Evolutionary conservation across 2,329 filamentous ascomycete genomes (phyloP).

Genomic region (Emmonsiellopsis sp.): DNA sequence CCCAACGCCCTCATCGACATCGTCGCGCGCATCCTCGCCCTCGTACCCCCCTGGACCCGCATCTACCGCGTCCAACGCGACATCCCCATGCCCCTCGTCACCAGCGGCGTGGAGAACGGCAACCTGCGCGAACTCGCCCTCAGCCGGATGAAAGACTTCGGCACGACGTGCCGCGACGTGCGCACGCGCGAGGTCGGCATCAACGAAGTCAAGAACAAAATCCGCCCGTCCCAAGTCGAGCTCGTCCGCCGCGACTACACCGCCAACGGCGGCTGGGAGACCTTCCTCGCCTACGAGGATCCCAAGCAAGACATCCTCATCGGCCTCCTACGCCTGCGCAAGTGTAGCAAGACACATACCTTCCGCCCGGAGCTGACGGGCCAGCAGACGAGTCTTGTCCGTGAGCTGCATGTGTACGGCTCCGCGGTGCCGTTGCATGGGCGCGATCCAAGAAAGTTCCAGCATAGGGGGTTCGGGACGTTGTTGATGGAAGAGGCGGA

Average conservation of each 20-base stretch:
- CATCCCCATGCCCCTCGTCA: constrained; percentile 99
- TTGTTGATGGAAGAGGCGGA: constrained; percentile 97
- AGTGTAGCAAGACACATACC: constrained; percentile 85
- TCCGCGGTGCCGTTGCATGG: constrained; percentile 96
- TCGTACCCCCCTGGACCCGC: constrained; percentile 93
- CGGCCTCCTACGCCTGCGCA: constrained; percentile 75
- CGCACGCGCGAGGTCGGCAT: constrained; percentile 94
- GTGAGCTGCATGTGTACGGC: constrained; percentile 94
- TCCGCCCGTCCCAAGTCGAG: constrained; percentile 90
- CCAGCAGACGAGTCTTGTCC: constrained; percentile 83
- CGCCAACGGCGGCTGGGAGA: constrained; percentile 97
- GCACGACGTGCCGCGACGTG: constrained; percentile 91
- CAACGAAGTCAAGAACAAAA: constrained; percentile 99
- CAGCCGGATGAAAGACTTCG: constrained; percentile 98
- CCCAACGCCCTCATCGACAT: constrained; percentile 94
- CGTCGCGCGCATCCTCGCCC: constrained; percentile 86
- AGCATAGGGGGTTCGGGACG: constrained; percentile 95
- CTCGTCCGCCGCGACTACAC: constrained; percentile 87
- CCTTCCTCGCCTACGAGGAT: constrained; percentile 94
- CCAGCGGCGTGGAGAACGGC: constrained; percentile 94
- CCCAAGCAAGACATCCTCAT: constrained; percentile 98
- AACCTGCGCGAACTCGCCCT: constrained; percentile 89
- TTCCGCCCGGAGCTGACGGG: constrained; percentile 78
- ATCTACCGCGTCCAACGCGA: constrained; percentile 98
- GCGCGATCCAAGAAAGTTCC: constrained; percentile 89